Base-by-base conservation (phyloP, 139 green algal genomes). In the Chlamydomonas urium region DNA sequence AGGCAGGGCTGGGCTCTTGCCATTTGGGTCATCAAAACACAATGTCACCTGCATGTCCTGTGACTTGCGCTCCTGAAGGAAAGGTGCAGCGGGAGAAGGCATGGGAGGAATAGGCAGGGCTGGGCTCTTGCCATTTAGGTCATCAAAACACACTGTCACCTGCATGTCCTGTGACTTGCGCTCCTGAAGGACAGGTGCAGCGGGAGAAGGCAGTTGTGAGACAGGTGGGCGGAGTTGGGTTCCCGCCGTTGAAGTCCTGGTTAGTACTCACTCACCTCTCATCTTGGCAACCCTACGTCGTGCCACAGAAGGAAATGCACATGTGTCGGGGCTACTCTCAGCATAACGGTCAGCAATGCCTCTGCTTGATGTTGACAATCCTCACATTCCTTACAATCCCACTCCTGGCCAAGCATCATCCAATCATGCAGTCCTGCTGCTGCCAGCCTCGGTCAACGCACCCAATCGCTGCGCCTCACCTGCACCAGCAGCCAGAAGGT, bases 401-500 rank as follows among this genome's bases (percentile, higher is more conserved):
- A 26, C 50, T 17, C 4, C 21, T 26, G 50, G 50, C 21, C 50
- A 29, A 61, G 19, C 4, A 17, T 31, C 4, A 10, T 34, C 4
- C 19, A 61, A 10, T 10, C 50, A 61, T 6, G 21, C 21, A 34
- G 8, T 17, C 24, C 24, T 31, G 19, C 23, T 34, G 4, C 14
- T 61, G 50, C 8, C 24, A 31, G 14, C 19, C 4, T 4, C 24
- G 14, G 4, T 34, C 50, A 34, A 31, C 14, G 14, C 42, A 8
- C 42, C 50, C 23, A 31, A 17, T 10, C 50, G 4, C 50, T 34
- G 24, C 21, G 10, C 21, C 31, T 48, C 31, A 67, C 59, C 59
- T 67, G 59, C 14, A 67, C 59, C 10, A 67, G 59, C 8, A 67
- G 59, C 28, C 31, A 67, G 59, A 38, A 45, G 23, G 32, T 67